Percentiles rank a stretch among this genome's conserved stretches.
Evolutionary conservation across 306 rosid genomes (phyloP).

Genomic region (Inga oerstediana): DNA sequence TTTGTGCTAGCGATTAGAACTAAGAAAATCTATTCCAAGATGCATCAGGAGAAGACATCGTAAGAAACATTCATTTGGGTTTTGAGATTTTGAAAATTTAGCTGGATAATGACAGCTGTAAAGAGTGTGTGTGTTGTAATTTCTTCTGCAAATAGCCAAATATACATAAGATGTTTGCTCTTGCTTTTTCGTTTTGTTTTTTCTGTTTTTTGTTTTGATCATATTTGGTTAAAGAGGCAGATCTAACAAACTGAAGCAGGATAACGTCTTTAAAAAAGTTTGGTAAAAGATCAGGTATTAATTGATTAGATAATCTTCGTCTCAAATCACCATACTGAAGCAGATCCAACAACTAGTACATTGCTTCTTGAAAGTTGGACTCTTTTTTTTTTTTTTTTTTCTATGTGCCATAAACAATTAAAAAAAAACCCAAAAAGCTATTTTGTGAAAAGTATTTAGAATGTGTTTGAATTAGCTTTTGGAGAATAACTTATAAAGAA

Average conservation of each 20-base stretch:
- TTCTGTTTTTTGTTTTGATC: not conserved
- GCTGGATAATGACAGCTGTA: not conserved
- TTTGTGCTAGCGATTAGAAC: constrained; percentile 37
- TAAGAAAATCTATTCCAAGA: constrained; percentile 37
- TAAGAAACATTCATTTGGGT: not conserved
- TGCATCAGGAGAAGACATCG: constrained; percentile 21
- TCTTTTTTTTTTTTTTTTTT: no score
- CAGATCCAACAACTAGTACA: no score
- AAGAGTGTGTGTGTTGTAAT: not conserved
- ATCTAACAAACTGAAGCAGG: no score
- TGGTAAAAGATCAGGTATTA: no score
- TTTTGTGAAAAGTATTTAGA: no score
- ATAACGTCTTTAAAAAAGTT: no score
- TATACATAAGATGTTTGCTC: not conserved
- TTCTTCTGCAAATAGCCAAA: not conserved
- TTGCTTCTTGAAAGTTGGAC: no score
- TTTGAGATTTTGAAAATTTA: not conserved
- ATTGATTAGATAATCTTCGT: no score
- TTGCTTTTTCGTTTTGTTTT: not conserved
- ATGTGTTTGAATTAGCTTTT: no score
- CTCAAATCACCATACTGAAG: not conserved
- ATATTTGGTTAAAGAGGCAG: not conserved
- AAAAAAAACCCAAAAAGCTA: no score
- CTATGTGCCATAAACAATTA: no score
- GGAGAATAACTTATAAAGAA: no score